Evolutionary conservation across 495 filamentous ascomycete species (phyloP), one percentile per base, ranked within the genome.

Genomic region (Margaritispora aquatica): DNA sequence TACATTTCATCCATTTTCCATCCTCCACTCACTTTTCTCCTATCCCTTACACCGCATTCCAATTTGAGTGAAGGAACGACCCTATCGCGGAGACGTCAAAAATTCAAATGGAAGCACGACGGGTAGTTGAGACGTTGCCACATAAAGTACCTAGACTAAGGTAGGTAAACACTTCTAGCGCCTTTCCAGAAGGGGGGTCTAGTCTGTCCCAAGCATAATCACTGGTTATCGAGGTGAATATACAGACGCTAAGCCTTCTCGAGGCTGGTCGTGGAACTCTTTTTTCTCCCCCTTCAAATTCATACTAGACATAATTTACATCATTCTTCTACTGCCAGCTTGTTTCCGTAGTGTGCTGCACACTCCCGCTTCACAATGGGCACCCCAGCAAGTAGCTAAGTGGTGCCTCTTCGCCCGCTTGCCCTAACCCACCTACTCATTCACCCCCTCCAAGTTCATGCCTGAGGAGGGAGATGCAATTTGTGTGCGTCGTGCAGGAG

Each of bases 211-310:
- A 50, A 51, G 29, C 27, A 54, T 17, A 47, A 41, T 59, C 51
- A 53, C 21, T 48, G 27, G 51, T 20, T 54, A n/a, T 44, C 17
- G 3, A 44, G 38, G 19, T 44, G 26, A 36, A 1, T 44, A 15
- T 61, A 19, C 19, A 22, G 22, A 52, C 41, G 47, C 26, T 59
- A 59, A 64, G 63, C 63, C 63, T 63, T 23, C 17, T 54, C 54
- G 50, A 60, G 63, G 63, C 60, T 63, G 44, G 50, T 44, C 8
- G 63, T 66, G 57, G 20, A 54, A 66, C 60, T 38, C 20, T 26
- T 13, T 20, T 20, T n/a, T n/a, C n/a, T n/a, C n/a, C n/a, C n/a
- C n/a, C n/a, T n/a, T n/a, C n/a, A n/a, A n/a, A 13, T 53, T 53
- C 19, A 44, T 15, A 44, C 51, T 44, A 52, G 9, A 23, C 41